Evolutionary conservation across 768 basidiomycete genomes (phyloP).

Genomic region (Rickenella mellea): DNA sequence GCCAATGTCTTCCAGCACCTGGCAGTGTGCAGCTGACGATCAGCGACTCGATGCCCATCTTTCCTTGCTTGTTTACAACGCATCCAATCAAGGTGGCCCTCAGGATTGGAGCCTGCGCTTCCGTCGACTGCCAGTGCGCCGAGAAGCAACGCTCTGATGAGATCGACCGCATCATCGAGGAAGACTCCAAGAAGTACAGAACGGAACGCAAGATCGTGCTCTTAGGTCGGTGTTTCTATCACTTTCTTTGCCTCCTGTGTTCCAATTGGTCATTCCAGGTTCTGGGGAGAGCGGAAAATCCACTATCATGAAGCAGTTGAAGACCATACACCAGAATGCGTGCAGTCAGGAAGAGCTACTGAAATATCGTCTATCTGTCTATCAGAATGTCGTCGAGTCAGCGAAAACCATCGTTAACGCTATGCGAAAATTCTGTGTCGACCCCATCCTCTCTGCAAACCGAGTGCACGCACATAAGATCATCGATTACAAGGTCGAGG

Average conservation of each 20-base stretch:
- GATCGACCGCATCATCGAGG: slow-evolving; percentile 80
- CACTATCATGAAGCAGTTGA: slow-evolving; percentile 98
- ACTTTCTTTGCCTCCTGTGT: too few relatives aligned
- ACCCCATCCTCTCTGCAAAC: slow-evolving; percentile 61
- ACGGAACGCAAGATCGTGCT: slow-evolving; percentile 90
- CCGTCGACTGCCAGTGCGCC: slow-evolving; percentile 41
- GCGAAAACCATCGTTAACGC: slow-evolving; percentile 80
- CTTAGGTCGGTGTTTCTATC: slow-evolving; percentile 49
- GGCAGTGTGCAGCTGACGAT: too few relatives aligned
- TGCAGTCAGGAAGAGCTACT: slow-evolving; percentile 73
- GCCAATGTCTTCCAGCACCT: too few relatives aligned
- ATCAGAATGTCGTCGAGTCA: slow-evolving; percentile 81
- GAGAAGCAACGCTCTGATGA: slow-evolving; percentile 57
- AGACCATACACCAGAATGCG: slow-evolving; percentile 92
- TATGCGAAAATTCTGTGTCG: slow-evolving; percentile 78
- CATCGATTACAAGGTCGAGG: slow-evolving; percentile 45
- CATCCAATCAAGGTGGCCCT: too few relatives aligned
- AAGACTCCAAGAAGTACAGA: slow-evolving; percentile 72
- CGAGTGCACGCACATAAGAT: slow-evolving; percentile 56
- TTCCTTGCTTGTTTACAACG: too few relatives aligned
- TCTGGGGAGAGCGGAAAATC: slow-evolving; percentile 93
- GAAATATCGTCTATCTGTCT: slow-evolving; percentile 72
- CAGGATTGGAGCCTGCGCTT: slow-evolving; percentile 16
- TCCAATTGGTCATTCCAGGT: too few relatives aligned
- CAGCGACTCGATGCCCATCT: too few relatives aligned